Evolutionary conservation across 345 rosid species (phyloP).

Genomic region (Ceriops tagal): DNA sequence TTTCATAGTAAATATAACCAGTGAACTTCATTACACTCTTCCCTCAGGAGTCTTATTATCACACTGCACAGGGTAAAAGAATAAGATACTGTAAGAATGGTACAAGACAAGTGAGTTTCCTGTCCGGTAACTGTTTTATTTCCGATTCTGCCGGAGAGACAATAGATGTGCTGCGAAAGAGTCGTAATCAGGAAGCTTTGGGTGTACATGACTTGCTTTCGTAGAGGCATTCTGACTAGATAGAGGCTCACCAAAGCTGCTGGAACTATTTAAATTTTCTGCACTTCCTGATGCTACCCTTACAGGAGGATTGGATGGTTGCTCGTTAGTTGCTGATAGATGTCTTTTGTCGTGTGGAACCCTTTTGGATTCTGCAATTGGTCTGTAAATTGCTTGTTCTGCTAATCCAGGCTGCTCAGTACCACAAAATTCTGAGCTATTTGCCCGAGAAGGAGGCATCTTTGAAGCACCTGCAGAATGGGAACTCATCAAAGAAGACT

Average conservation of each 20-base stretch:
- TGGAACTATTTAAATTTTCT: slow-evolving; percentile 22
- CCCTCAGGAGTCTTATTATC: neutral
- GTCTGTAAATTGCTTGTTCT: slow-evolving; percentile 15
- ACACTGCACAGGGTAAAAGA: slow-evolving; percentile 5
- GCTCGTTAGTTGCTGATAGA: slow-evolving; percentile 30
- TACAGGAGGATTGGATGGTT: slow-evolving; percentile 27
- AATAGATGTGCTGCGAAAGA: slow-evolving; percentile 50
- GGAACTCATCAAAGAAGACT: slow-evolving; percentile 17
- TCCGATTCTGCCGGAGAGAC: slow-evolving; percentile 43
- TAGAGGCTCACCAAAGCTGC: slow-evolving; percentile 16
- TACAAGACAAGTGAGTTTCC: neutral
- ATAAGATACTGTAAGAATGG: slow-evolving; percentile 4
- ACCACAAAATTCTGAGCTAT: slow-evolving; percentile 18
- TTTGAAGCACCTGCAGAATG: slow-evolving; percentile 13
- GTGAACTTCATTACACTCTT: neutral
- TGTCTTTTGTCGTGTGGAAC: slow-evolving; percentile 16
- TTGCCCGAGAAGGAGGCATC: slow-evolving; percentile 6
- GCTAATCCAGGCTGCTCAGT: slow-evolving; percentile 18
- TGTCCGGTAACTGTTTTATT: slow-evolving; percentile 18
- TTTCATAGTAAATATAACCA: neutral
- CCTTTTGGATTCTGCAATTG: slow-evolving; percentile 18
- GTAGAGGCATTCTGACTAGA: slow-evolving; percentile 31
- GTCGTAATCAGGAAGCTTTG: slow-evolving; percentile 88
- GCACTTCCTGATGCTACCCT: slow-evolving; percentile 26
- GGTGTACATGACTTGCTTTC: slow-evolving; percentile 72